Base-by-base conservation (phyloP, 192 early-diverging fungal species). In the Cetraspora pellucida region DNA sequence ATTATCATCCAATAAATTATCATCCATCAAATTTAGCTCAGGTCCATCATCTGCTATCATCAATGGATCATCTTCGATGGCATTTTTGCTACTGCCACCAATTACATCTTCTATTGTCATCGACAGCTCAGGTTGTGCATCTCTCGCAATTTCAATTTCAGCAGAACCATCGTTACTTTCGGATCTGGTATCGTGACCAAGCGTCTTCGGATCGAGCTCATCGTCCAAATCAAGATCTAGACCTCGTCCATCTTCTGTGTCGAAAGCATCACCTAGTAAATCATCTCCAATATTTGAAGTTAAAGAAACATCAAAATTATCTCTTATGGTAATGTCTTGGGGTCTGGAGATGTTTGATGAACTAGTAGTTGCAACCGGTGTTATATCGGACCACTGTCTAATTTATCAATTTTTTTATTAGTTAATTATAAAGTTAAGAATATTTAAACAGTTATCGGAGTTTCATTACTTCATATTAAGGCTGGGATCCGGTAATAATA, bases 401-500 rank as follows among this genome's bases (percentile, higher is more conserved):
- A 17, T 10, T 9, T 65, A 44, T 37, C 7, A 14, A 64, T 3
- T 8, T 37, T 19, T 64, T 19, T 37, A 44, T 64, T 14, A 37
- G 75, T 44, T 46, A 81, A 80, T 23, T 46, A 10, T 10, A 10
- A 65, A 17, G 14, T 10, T 27, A 23, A 2, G 14, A 23, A n/a
- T 13, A 67, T 46, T 23, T 23, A 47, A 23, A 1, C 21, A 64
- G 19, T 19, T 21, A 37, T n/a, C 2, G 10, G n/a, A 19, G 2
- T n/a, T 47, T 25, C n/a, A 49, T 49, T 74, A 58, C 59, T 30
- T 65, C 5, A 74, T 16, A 74, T 85, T 79, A 3, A 93, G 85
- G 10, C 81, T 72, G 4, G 91, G 82, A 31, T 94, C 91, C 13
- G 95, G 94, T 43, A 97, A 80, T 59, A 97, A 81, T 47, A 99